Conservation (phyloP, 805 yeast species). For the Maudiozyma pseudohumilis region DNA sequence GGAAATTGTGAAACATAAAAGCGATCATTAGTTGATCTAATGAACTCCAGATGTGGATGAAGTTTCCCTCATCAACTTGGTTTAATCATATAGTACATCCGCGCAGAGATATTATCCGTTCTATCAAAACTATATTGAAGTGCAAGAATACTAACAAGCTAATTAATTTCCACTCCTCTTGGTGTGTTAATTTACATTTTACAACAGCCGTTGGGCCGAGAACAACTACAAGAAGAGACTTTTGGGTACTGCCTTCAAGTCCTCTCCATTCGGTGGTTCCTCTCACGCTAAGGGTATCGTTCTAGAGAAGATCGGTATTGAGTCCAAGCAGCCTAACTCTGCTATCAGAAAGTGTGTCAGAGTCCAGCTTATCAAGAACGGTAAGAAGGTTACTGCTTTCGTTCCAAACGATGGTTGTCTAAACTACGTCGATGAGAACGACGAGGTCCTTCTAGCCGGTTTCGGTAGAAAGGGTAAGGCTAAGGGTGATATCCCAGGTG, state of each 20-base stretch:
- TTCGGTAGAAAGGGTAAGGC: constrained; percentile 99
- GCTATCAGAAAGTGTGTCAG: constrained; percentile 99
- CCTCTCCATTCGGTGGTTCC: constrained; percentile 99
- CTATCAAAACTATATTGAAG: neutral
- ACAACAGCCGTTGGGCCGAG: constrained; percentile 93
- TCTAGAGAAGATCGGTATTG: constrained; percentile 98
- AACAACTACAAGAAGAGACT: constrained; percentile 96
- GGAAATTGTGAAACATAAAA: neutral
- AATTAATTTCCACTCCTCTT: neutral
- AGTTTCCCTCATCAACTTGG: too few species aligned
- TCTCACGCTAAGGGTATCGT: constrained; percentile 99
- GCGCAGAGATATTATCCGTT: too few species aligned
- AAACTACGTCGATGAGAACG: constrained; percentile 99
- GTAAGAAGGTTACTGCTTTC: constrained; percentile 99
- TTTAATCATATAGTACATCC: too few species aligned
- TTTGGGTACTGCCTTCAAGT: constrained; percentile 99
- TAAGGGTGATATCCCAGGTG: constrained; percentile 99
- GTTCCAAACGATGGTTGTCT: constrained; percentile 99
- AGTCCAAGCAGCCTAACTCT: constrained; percentile 99
- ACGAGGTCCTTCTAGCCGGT: constrained; percentile 99
- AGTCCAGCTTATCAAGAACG: constrained; percentile 99
- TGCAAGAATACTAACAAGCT: constrained; percentile 9
- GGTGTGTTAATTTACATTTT: constrained; percentile 4
- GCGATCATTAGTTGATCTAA: neutral
- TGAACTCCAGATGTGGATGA: too few species aligned